Evolutionary conservation across 352 stramenopile species (phyloP).

Genomic region (Phytopythium helicoides): DNA sequence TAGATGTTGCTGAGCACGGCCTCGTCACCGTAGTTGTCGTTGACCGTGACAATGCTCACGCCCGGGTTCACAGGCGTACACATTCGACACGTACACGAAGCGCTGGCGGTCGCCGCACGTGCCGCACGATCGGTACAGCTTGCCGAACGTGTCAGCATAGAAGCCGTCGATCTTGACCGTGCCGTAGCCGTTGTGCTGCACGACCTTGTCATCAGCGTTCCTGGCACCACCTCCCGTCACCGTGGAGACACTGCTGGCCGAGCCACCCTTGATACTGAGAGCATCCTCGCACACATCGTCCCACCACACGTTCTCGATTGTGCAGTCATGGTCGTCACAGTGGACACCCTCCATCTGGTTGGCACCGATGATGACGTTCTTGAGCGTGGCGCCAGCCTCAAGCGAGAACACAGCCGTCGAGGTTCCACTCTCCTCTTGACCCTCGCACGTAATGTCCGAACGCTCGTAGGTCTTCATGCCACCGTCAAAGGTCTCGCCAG

Average conservation of each 20-base stretch:
- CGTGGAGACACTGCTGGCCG: conserved; percentile 21
- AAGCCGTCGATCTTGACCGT: no score
- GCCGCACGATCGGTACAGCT: no score
- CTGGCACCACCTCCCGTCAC: conserved; percentile 35
- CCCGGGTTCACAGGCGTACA: conserved; percentile 41
- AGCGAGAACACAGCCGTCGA: conserved; percentile 28
- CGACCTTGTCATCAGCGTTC: conserved; percentile 48
- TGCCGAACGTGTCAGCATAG: no score
- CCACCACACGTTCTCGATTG: conserved; percentile 32
- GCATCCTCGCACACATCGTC: conserved; percentile 40
- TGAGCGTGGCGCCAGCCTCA: conserved; percentile 29
- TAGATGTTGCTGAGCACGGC: conserved; percentile 40
- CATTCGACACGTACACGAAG: conserved; percentile 37
- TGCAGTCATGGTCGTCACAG: conserved; percentile 30
- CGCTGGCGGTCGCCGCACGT: conserved; percentile 37
- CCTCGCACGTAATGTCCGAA: no score
- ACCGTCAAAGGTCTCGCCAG: conserved; percentile 26
- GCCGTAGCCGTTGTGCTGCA: no score
- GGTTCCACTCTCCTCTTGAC: conserved; percentile 22
- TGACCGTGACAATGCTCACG: conserved; percentile 35
- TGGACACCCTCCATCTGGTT: conserved; percentile 34
- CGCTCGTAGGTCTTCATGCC: no score
- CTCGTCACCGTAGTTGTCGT: conserved; percentile 37
- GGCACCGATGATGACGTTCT: conserved; percentile 41
- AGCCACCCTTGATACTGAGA: conserved; percentile 32